phyloP scores from a whole-genome alignment of 2,329 filamentous ascomycete genomes.

The Venturia pyrina region DNA sequence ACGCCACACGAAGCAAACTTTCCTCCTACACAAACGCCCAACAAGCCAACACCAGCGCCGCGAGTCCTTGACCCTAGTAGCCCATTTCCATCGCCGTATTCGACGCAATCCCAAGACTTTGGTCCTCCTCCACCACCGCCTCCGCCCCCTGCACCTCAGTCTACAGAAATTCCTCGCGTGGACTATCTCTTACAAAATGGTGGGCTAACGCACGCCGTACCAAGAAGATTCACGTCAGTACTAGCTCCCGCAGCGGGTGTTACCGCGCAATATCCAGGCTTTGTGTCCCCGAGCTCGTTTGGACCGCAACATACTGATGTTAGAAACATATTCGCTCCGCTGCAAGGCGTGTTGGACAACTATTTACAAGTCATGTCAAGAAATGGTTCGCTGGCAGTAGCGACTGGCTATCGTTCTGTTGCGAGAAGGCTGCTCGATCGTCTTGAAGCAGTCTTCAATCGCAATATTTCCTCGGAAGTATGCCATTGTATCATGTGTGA shows the following conservation, averaged over 20 bases:
- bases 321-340: slow-evolving; percentile 69
- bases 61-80: slow-evolving; percentile 32
- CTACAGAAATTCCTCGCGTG: slow-evolving; percentile 64
- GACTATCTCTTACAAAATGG: slow-evolving; percentile 90
- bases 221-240: slow-evolving; percentile 61
- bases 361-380: slow-evolving; percentile 73
- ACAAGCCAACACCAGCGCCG: slow-evolving; percentile 28
- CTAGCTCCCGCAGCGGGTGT: slow-evolving; percentile 21
- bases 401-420: slow-evolving; percentile 91
- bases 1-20: slow-evolving; percentile 29
- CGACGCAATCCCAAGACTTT: slow-evolving; percentile 1
- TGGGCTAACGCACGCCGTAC: slow-evolving; percentile 60
- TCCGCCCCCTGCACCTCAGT: slow-evolving; percentile 64
- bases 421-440: slow-evolving; percentile 81
- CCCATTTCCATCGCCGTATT: slow-evolving; percentile 8
- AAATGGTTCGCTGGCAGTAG: slow-evolving; percentile 84
- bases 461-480: slow-evolving; percentile 79
- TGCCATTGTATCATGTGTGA: slow-evolving; percentile 82
- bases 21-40: slow-evolving; percentile 22
- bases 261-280: slow-evolving; percentile 47
- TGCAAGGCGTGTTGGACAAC: slow-evolving; percentile 74
- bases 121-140: slow-evolving; percentile 46
- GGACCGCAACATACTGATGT: slow-evolving; percentile 44
- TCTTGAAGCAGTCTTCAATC: slow-evolving; percentile 85
- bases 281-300: slow-evolving; percentile 40